Percentiles rank a stretch among this genome's conserved stretches.
These are phyloP conservation scores for Acorus gramineus DNA, from an alignment of 106 monocot genomes.

Conservation along the genomic window DNA sequence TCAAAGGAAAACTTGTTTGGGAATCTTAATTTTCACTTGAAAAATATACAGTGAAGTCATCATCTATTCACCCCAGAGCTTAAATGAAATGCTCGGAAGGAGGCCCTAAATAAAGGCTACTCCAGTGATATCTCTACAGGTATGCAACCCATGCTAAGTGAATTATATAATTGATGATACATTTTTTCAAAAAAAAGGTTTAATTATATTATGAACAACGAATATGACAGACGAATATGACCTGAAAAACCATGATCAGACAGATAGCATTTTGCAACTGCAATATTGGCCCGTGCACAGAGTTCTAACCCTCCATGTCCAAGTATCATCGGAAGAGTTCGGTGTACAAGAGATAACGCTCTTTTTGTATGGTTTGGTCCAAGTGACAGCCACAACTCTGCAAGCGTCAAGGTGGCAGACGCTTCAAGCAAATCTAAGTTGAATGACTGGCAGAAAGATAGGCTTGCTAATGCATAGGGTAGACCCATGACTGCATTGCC, in stretches of 20 bases:
- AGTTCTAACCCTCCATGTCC: constrained; percentile 95
- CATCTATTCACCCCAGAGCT: no score
- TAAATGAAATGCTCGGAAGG: no score
- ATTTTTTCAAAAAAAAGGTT: neutral
- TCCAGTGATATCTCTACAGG: no score
- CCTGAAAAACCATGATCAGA: constrained; percentile 59
- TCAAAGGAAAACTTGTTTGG: no score
- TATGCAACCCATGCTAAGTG: no score
- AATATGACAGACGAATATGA: constrained; percentile 7
- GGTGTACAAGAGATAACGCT: constrained; percentile 50
- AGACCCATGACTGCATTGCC: constrained; percentile 74
- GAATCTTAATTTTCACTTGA: no score
- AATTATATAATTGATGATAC: no score
- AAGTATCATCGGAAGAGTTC: constrained; percentile 70
- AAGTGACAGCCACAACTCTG: constrained; percentile 86
- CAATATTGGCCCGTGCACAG: constrained; percentile 69
- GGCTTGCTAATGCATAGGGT: constrained; percentile 77
- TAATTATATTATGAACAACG: neutral
- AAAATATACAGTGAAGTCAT: no score
- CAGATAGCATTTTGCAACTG: constrained; percentile 61
- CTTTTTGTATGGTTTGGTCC: constrained; percentile 67
- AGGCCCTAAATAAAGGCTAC: no score
- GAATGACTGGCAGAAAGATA: constrained; percentile 90
- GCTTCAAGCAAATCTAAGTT: constrained; percentile 97
- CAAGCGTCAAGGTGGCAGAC: constrained; percentile 63